Evolutionary conservation across 495 filamentous ascomycete species (phyloP).

Genomic region (Tuber melanosporum): DNA sequence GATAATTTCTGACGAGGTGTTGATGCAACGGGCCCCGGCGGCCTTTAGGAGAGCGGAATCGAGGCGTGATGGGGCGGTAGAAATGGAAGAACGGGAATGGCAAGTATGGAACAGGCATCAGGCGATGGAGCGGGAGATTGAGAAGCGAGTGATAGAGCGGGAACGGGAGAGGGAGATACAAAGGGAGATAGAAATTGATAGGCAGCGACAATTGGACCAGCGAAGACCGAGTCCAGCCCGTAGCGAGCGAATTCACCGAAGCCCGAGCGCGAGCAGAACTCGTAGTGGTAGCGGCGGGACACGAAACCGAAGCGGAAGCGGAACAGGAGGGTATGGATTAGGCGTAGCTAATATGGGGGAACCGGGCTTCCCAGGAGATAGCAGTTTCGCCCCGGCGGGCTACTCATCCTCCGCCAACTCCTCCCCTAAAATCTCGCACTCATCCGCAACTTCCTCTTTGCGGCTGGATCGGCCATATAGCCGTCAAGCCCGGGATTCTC

Average conservation of each 20-base stretch:
- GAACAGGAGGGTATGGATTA: slow-evolving; percentile 7
- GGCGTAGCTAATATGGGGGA: slow-evolving; percentile 7
- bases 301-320: slow-evolving; percentile 17
- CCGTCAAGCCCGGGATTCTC: slow-evolving; percentile 13
- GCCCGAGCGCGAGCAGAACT: slow-evolving; percentile 8
- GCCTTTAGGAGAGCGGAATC: slow-evolving; percentile 27
- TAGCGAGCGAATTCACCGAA: neutral
- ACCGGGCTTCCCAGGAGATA: slow-evolving; percentile 23
- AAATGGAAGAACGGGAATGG: slow-evolving; percentile 39
- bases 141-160: slow-evolving; percentile 31
- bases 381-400: slow-evolving; percentile 16
- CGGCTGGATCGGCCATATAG: slow-evolving; percentile 13
- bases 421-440: slow-evolving; percentile 13
- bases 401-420: slow-evolving; percentile 33
- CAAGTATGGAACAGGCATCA: slow-evolving; percentile 36
- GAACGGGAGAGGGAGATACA: slow-evolving; percentile 31
- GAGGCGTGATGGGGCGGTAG: slow-evolving; percentile 27
- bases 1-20: slow-evolving; percentile 27
- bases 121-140: slow-evolving; percentile 35
- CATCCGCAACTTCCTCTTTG: slow-evolving; percentile 12
- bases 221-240: slow-evolving; percentile 7
- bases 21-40: slow-evolving; percentile 29
- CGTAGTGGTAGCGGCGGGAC: slow-evolving; percentile 10
- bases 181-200: slow-evolving; percentile 12
- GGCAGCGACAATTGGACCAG: slow-evolving; percentile 1